Conservation (phyloP, 768 basidiomycete species). For the Austroboletus eburneus region DNA sequence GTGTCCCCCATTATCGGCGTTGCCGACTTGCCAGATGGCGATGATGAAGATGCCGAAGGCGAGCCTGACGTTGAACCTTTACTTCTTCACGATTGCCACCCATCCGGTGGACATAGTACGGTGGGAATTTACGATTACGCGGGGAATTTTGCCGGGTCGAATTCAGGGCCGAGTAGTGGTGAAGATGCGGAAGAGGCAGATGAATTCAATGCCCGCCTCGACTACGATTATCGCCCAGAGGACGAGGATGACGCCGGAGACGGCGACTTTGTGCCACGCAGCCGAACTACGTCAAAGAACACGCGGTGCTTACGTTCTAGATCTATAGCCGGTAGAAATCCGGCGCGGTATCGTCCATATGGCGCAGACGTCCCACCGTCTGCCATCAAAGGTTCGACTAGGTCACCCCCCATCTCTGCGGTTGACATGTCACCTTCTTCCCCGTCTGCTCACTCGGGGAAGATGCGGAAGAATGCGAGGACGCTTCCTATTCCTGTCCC, state of each 20-base stretch:
- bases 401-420: constrained; percentile 30
- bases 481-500: constrained; percentile 54
- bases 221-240: constrained; percentile 30
- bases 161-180: constrained; percentile 21
- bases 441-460: constrained; percentile 22
- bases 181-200: constrained; percentile 28
- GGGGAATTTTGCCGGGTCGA: constrained; percentile 13
- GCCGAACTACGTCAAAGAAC: constrained; percentile 35
- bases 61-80: constrained; percentile 30
- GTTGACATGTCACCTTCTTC: constrained; percentile 26
- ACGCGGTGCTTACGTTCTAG: constrained; percentile 35
- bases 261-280: constrained; percentile 33
- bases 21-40: constrained; percentile 24
- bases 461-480: constrained; percentile 34
- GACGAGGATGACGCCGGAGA: constrained; percentile 30
- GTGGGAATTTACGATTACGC: constrained; percentile 23
- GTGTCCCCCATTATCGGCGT: constrained; percentile 31
- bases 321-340: constrained; percentile 30
- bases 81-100: constrained; percentile 18
- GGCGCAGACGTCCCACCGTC: constrained; percentile 24
- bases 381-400: constrained; percentile 29
- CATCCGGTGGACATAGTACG: constrained; percentile 27
- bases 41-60: constrained; percentile 37
- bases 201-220: constrained; percentile 16
- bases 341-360: constrained; percentile 33